These are phyloP conservation scores for Pythium brassicae DNA, from an alignment of 352 stramenopile species.

Conservation along the genomic window DNA sequence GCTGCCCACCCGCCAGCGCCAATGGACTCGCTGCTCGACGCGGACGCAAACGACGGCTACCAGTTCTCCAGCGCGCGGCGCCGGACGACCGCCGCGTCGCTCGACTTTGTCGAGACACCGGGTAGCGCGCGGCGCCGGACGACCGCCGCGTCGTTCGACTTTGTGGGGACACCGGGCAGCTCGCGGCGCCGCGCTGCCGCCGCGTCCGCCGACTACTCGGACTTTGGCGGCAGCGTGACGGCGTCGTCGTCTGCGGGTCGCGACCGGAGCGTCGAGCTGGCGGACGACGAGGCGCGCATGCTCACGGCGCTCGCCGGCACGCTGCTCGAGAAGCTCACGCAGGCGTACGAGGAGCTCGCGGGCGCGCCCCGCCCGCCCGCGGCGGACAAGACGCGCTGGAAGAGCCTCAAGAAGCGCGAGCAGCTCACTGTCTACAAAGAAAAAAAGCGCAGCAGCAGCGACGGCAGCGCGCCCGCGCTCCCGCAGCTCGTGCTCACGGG, in stretches of 20 bases:
- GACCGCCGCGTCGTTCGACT: neutral
- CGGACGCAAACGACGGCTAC: neutral
- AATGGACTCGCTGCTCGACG: conserved; percentile 14
- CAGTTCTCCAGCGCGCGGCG: conserved; percentile 3
- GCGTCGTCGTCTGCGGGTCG: conserved; percentile 5
- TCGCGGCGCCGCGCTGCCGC: neutral
- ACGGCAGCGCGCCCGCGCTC: neutral
- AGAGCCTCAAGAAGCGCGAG: conserved; percentile 60
- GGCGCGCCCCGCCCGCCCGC: conserved; percentile 15
- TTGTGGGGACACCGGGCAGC: neutral
- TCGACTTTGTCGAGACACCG: neutral
- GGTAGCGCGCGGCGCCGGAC: neutral
- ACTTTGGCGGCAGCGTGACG: conserved; percentile 4
- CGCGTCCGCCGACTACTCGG: conserved; percentile 3
- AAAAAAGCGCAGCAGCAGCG: conserved; percentile 30
- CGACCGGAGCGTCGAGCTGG: conserved; percentile 23
- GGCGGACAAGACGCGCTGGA: conserved; percentile 53
- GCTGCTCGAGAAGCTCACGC: conserved; percentile 34
- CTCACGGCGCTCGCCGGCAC: conserved; percentile 32
- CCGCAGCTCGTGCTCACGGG: conserved; percentile 45
- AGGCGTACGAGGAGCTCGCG: conserved; percentile 28
- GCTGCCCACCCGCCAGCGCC: no score
- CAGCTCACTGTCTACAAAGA: conserved; percentile 54
- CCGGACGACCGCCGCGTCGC: neutral
- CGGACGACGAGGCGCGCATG: conserved; percentile 45